Evolutionary conservation across 1,284 basidiomycete genomes (phyloP), one percentile per base, ranked within the genome.

Genomic region (Apiotrichum laibachii): DNA sequence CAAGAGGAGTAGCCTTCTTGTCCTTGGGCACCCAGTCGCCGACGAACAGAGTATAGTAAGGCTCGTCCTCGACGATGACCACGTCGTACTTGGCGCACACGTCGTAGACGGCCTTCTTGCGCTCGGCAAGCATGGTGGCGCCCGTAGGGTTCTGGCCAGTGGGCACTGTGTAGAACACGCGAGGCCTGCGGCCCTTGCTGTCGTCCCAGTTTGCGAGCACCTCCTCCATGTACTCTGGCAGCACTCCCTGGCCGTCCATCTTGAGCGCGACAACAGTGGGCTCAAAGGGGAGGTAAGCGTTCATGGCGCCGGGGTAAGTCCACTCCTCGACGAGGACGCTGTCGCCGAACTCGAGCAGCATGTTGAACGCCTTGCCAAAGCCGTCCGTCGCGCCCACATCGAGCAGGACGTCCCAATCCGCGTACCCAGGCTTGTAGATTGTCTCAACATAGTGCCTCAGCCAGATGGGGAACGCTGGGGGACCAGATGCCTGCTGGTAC

Each of bases 301-400:
- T 73, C 56, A 76, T 69, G 0, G 80, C 79, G 18, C 72, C 73
- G 0, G 80, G 80, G 59, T 81, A 81, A 0, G 79, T 79, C 77
- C 78, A 81, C 61, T 80, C 80, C 58, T 87, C 86, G 18, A 85
- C 83, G 2, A 92, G 72, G 49, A 90, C 80, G 10, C 83, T 82
- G 65, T 92, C 89, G 10, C 88, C 89, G 1, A 82, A 82, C 68
- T 92, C 88, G 70, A 85, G 85, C 15, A 92, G 77, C 85, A 89
- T 61, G 72, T 64, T 60, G 53, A 69, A 67, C 50, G 76, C 72
- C 62, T 80, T 79, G 61, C 58, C 76, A 67, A 73, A 85, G 40
- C 84, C 89, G 70, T 90, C 90, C 0, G 90, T 92, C 61, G 89
- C 88, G 18, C 89, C 89, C 13, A 83, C 82, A 63, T 88, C 84